phyloP scores from a whole-genome alignment of 768 basidiomycete genomes.

The Mycena amicta region DNA sequence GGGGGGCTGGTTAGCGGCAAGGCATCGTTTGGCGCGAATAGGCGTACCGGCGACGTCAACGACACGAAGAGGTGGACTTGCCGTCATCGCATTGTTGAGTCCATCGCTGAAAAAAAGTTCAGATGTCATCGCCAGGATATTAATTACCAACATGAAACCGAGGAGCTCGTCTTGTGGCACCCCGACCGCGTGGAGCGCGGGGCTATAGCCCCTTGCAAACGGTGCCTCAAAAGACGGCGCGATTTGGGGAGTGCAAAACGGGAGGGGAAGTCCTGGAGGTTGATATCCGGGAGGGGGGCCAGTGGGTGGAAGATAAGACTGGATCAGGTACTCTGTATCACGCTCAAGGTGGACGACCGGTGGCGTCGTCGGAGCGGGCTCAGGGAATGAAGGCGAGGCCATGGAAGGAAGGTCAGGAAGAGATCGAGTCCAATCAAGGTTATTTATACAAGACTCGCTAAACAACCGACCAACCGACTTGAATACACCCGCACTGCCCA shows the following conservation, averaged over 20 bases:
- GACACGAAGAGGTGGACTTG: conserved; percentile 27
- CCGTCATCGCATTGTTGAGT: conserved; percentile 27
- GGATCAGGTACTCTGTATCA: conserved; percentile 19
- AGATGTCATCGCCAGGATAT: too few relatives aligned
- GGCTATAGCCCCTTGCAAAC: conserved; percentile 26
- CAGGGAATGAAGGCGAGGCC: background rate
- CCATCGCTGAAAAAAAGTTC: conserved; percentile 16
- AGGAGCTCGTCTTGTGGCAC: conserved; percentile 24
- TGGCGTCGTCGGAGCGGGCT: conserved; percentile 8
- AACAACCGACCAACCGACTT: background rate
- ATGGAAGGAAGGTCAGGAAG: background rate
- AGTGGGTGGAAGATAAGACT: conserved; percentile 11
- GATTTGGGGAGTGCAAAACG: conserved; percentile 27
- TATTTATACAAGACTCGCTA: background rate
- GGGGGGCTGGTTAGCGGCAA: background rate
- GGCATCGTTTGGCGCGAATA: background rate
- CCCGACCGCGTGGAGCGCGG: conserved; percentile 15
- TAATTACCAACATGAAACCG: conserved; percentile 17
- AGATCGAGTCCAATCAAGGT: background rate
- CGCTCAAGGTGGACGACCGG: conserved; percentile 8
- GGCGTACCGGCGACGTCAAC: conserved; percentile 21
- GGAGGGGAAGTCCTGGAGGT: conserved; percentile 5
- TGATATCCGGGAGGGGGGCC: background rate
- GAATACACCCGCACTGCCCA: too few relatives aligned
- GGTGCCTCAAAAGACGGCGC: conserved; percentile 22